Percentiles rank a stretch among this genome's conserved stretches.
Evolutionary conservation across 306 rosid species (phyloP).

Genomic region (Quercus mongolica): DNA sequence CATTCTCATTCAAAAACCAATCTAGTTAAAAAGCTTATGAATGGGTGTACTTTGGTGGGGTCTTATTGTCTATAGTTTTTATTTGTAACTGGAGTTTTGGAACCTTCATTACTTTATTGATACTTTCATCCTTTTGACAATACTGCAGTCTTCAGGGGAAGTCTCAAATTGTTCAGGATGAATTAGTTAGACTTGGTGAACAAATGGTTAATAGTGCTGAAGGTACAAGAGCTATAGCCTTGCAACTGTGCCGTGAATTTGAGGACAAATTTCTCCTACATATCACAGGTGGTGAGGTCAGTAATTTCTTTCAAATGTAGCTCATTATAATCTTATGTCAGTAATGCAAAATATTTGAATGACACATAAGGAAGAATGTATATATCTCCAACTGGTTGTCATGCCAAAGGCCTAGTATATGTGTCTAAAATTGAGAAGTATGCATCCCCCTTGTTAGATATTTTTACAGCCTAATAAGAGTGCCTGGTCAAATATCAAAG

Average conservation of each 20-base stretch:
- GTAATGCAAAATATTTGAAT: too few relatives aligned
- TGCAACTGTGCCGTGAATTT: slow-evolving; percentile 98
- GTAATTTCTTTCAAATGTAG: slow-evolving; percentile 14
- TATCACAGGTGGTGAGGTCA: slow-evolving; percentile 86
- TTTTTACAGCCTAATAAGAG: too few relatives aligned
- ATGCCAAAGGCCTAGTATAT: too few relatives aligned
- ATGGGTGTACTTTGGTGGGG: background rate
- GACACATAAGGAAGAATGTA: too few relatives aligned
- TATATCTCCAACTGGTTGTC: too few relatives aligned
- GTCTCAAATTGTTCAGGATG: slow-evolving; percentile 89
- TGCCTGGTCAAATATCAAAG: too few relatives aligned
- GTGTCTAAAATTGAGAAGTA: too few relatives aligned
- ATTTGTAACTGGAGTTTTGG: too few relatives aligned
- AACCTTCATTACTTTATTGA: too few relatives aligned
- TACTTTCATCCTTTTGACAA: background rate
- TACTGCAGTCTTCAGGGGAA: slow-evolving; percentile 87
- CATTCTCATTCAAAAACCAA: too few relatives aligned
- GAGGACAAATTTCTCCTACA: slow-evolving; percentile 96
- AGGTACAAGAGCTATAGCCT: slow-evolving; percentile 94
- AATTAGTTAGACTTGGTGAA: slow-evolving; percentile 92
- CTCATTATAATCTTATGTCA: background rate
- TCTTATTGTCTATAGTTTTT: background rate
- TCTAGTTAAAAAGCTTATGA: background rate
- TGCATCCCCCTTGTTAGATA: too few relatives aligned
- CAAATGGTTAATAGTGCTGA: slow-evolving; percentile 84